Evolutionary conservation across 805 yeast genomes (phyloP).

Genomic region (Clavispora vitiphila): DNA sequence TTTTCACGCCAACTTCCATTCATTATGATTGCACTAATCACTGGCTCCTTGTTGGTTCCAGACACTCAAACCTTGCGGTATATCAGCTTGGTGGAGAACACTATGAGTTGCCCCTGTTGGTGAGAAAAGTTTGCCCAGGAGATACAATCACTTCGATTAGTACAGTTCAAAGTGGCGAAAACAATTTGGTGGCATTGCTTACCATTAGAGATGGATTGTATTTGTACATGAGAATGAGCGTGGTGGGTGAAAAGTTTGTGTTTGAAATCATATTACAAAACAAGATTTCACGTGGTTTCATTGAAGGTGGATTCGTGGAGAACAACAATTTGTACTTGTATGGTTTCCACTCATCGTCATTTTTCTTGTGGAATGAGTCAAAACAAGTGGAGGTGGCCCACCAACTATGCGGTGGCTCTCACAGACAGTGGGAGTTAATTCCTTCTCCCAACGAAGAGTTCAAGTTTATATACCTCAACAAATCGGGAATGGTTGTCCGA

Average conservation of each 20-base stretch:
- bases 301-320: constrained; percentile 65
- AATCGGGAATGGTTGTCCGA: constrained; percentile 41
- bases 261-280: constrained; percentile 45
- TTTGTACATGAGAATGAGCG: constrained; percentile 22
- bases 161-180: constrained; percentile 23
- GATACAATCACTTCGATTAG: constrained; percentile 62
- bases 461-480: constrained; percentile 55
- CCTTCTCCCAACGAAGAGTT: constrained; percentile 5
- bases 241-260: constrained; percentile 15
- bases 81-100: not conserved
- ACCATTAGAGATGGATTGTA: constrained; percentile 69
- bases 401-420: constrained; percentile 87
- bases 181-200: constrained; percentile 29
- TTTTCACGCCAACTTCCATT: constrained; percentile 57
- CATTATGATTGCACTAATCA: constrained; percentile 33
- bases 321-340: constrained; percentile 50
- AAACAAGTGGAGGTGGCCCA: constrained; percentile 63
- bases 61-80: constrained; percentile 62
- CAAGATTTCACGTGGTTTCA: constrained; percentile 65
- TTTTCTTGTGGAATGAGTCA: constrained; percentile 80
- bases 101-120: constrained; percentile 34
- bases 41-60: constrained; percentile 60
- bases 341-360: constrained; percentile 79
- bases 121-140: constrained; percentile 48
- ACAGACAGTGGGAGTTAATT: constrained; percentile 70